Evolutionary conservation across 2,329 filamentous ascomycete species (phyloP), one percentile per base, ranked within the genome.

Genomic region (Cordyceps militaris): DNA sequence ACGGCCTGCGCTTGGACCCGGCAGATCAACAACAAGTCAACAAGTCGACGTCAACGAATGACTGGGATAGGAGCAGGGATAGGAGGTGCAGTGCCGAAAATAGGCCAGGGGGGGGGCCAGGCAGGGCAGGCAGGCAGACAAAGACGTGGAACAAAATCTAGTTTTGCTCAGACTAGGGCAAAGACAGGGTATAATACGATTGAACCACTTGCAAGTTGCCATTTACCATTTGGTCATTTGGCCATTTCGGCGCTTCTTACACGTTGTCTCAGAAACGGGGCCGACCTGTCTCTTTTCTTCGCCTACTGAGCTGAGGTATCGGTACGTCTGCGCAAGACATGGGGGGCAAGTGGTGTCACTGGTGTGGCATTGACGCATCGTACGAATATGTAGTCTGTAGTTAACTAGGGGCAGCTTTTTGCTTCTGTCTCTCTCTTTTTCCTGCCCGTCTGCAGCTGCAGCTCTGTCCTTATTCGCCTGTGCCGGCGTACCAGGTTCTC

Each of bases 241-340:
- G 48, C 47, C n/a, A 24, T 14, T 24, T 36, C 19, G 32, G 48
- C 10, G 32, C 23, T 51, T 40, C 24, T 28, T 19, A 40, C 13
- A 28, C 24, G 19, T 24, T 55, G 51, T 55, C 51, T 55, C 51
- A 46, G 19, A 55, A 24, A 46, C 51, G 40, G 51, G 51, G 28
- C 28, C 51, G 19, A 10, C 26, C 23, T 34, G 51, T 44, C 51
- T 54, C 50, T 53, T 23, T 19, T 42, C 38, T 44, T 53, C 24
- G 6, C n/a, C 10, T 21, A 23, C 8, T 26, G 34, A 16, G 13
- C 34, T 36, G 7, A n/a, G 32, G 51, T 54, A 26, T 42, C 44
- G 23, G 40, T 24, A 42, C 10, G 38, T 34, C 34, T 44, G 38
- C 40, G 26, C 38, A 54, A 44, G 34, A 36, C 34, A 36, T 10